Percentiles rank a stretch among this genome's conserved stretches.
phyloP scores from a whole-genome alignment of 129 eudicot genomes.

The Pittosporum tobira region DNA sequence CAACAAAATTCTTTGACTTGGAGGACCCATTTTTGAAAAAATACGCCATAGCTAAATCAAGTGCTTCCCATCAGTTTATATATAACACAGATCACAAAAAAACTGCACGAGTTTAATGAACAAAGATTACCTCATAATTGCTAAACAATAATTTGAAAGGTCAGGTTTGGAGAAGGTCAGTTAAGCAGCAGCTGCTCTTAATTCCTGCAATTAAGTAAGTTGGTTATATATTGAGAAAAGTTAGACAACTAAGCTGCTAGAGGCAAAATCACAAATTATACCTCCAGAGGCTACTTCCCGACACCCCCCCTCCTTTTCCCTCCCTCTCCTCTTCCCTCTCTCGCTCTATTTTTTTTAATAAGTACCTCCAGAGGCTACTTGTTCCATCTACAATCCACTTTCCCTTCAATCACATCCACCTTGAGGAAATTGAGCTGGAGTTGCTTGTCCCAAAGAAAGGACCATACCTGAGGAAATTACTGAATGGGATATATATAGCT shows the following conservation, averaged over 20 bases:
- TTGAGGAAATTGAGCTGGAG: slow-evolving; percentile 34
- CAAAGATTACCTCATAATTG: slow-evolving; percentile 34
- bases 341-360: no score
- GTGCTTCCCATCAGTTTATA: neutral
- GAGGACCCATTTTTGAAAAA: neutral
- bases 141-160: slow-evolving; percentile 31
- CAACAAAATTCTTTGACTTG: no score
- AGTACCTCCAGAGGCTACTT: slow-evolving; percentile 28
- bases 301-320: no score
- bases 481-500: neutral
- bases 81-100: neutral
- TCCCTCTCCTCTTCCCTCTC: no score
- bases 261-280: neutral
- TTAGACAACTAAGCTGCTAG: neutral
- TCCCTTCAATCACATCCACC: slow-evolving; percentile 36
- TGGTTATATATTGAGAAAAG: neutral
- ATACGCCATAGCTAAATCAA: neutral
- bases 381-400: slow-evolving; percentile 14
- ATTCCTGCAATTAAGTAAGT: slow-evolving; percentile 29
- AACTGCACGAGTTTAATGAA: neutral
- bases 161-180: slow-evolving; percentile 33
- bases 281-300: no score
- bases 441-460: slow-evolving; percentile 33
- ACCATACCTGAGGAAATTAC: slow-evolving; percentile 32
- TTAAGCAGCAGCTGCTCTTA: slow-evolving; percentile 27